Base-by-base conservation (phyloP, 805 yeast genomes). In the Saccharomycopsis babjevae region DNA sequence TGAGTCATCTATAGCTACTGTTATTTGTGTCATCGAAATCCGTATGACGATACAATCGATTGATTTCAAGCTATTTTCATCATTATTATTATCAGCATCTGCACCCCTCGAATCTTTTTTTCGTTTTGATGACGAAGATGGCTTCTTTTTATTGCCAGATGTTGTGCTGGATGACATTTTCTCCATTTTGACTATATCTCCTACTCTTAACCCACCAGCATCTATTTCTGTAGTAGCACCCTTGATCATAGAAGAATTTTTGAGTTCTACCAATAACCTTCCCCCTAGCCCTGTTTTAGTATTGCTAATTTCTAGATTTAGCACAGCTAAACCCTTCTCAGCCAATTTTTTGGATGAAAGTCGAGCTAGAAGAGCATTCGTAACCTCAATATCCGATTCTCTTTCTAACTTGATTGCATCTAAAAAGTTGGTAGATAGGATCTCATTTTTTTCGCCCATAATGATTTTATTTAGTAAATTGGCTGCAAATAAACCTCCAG, bases 261-360 rank as follows among this genome's bases (percentile, higher is more conserved):
- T 75, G 58, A 93, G 71, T 65, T 89, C 96, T 15, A 89, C 66
- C 5, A 86, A 75, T 1, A 83, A 75, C 61, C 84, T 82, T 1
- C 97, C 97, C 16, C 89, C 96, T 10, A 89, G 73, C 0, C 96
- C 96, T 0, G 92, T 86, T 60, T 86, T 76, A 1, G 88, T 72
- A 60, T 83, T 82, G n/a, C 79, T 78, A 15, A 86, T 73, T 0
- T 74, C 69, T 56, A 93, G 74, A 70, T 91, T 88, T 56, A 84
- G 70, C 4, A 89, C 75, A 0, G 97, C 97, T 30, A 88, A 74
- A 0, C 97, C 97, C 58, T 81, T 77, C 11, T 76, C 72, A 0
- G 86, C 86, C n/a, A 93, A 76, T 60, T 78, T 77, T 68, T 86
- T 85, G 0, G 91, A 83, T 0, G 93, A 74, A 13, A 80, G 71